Conservation (phyloP, 139 green algal genomes). For the Haematococcus sp. region DNA sequence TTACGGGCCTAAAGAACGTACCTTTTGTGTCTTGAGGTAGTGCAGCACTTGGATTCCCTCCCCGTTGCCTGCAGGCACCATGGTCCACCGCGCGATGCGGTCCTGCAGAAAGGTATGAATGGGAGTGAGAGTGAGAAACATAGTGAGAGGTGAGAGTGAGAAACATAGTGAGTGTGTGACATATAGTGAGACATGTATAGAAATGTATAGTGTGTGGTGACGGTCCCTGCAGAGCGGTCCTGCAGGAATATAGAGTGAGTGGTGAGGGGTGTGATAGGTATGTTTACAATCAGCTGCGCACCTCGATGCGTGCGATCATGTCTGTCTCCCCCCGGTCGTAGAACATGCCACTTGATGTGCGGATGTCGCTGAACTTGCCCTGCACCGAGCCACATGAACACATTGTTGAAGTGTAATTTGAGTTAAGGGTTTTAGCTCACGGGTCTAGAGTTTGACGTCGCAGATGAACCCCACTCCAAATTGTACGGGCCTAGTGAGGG, state of each 20-base stretch:
- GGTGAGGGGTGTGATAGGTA: background rate
- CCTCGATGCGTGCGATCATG: background rate
- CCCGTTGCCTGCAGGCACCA: conserved; percentile 8
- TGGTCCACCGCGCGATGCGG: conserved; percentile 3
- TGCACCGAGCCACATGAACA: no score
- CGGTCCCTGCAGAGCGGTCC: background rate
- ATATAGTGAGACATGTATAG: background rate
- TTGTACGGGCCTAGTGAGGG: no score
- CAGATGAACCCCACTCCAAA: no score
- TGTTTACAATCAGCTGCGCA: background rate
- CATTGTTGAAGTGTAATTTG: no score
- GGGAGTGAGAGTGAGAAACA: background rate
- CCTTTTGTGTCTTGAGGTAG: background rate
- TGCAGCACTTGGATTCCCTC: conserved; percentile 16
- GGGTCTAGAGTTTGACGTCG: no score
- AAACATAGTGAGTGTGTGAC: background rate
- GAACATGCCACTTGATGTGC: background rate
- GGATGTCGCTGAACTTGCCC: no score
- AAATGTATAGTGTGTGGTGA: background rate
- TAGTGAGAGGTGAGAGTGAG: no score
- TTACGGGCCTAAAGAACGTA: no score
- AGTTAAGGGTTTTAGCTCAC: no score
- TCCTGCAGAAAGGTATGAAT: background rate
- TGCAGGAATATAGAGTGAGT: background rate
- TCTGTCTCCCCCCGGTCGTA: background rate